Percentiles rank a stretch among this genome's conserved stretches.
These are phyloP conservation scores for Closterium sp. DNA, from an alignment of 139 green algal genomes.

Conservation along the genomic window DNA sequence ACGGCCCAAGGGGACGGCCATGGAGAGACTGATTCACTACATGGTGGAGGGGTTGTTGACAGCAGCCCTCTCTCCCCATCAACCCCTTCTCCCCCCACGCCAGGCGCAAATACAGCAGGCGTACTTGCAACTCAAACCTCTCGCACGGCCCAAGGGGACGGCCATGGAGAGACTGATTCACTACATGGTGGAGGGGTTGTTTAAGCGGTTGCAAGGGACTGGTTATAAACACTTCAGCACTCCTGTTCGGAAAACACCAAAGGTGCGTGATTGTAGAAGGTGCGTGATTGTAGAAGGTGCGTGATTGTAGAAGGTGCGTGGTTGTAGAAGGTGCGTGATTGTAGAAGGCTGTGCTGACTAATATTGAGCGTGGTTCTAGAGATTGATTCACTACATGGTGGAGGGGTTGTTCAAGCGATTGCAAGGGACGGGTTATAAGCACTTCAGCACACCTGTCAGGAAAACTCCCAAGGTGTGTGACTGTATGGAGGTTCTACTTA, in stretches of 20 bases:
- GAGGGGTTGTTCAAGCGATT: background rate
- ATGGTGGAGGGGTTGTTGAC: background rate
- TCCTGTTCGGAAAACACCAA: background rate
- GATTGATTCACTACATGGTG: background rate
- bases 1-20: too few relatives aligned
- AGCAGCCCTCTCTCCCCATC: too few relatives aligned
- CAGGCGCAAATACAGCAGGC: background rate
- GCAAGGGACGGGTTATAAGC: background rate
- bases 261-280: background rate
- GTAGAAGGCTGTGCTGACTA: too few relatives aligned
- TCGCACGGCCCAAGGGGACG: background rate
- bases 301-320: too few relatives aligned
- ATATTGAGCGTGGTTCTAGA: too few relatives aligned
- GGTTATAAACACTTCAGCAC: background rate
- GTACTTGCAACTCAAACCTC: background rate
- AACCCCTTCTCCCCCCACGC: background rate
- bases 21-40: background rate
- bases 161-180: background rate
- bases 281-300: background rate
- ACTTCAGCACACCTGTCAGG: background rate
- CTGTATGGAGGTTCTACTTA: background rate
- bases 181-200: background rate
- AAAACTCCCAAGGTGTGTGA: background rate
- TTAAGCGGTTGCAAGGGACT: background rate
- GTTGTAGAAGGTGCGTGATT: too few relatives aligned